Base-by-base conservation (phyloP, 345 rosid genomes). In the Brassica cretica region DNA sequence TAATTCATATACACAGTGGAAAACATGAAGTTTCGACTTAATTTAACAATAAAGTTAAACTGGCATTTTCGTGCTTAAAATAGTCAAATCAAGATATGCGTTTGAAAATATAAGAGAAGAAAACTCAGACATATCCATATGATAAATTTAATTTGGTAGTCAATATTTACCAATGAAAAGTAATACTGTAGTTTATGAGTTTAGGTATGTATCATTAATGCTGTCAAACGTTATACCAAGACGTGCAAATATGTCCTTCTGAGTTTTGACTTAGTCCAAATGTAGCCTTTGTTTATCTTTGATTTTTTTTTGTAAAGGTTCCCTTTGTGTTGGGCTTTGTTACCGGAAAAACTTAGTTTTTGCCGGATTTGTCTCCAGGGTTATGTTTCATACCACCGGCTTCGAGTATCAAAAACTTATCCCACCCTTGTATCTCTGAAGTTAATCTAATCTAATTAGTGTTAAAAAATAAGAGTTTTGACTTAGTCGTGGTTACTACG, bases 401-500 rank as follows among this genome's bases (percentile, higher is more conserved):
- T 35, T 35, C 8, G 41, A 0, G 41, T 35, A 35, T 35, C 41
- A 35, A 35, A 7, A 35, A 8, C 10, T 9, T 35, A 35, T 35
- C 41, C 41, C 9, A 35, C 41, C 41, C 41, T 9, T 35, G 41
- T 7, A 35, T 35, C 41, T 35, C 8, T 35, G 41, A 35, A 35
- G 41, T 35, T 35, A 35, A 35, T 35, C 41, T 35, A 35, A 35
- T 35, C 41, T 35, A 3, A 27, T 21, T 33, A 5, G 37, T 33
- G 41, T 35, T 7, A 35, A 7, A 1, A 35, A 35, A 8, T 7
- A 8, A 35, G 41, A 35, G 41, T 8, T 35, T 35, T 35, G 41
- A 35, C 74, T 51, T 15, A 30, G 63, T 61, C 74, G 79, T 61
- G 16, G 68, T 19, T 76, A 60, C 33, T 68, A 12, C 68, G 53